Base-by-base conservation (phyloP, 2,329 filamentous ascomycete genomes). In the Blumeria hordei region DNA sequence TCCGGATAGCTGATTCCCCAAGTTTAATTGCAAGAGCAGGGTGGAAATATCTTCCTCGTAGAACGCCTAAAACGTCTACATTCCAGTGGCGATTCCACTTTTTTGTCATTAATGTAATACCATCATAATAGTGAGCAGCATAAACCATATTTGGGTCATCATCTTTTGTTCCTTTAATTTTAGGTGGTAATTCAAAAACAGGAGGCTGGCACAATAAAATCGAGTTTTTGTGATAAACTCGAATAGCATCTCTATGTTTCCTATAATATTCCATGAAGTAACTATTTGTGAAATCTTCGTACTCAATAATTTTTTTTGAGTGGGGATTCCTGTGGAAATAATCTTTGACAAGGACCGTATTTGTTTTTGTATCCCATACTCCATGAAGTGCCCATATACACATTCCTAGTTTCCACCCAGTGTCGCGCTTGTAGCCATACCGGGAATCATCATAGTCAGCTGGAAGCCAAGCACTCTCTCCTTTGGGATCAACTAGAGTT, bases 31-130 rank as follows among this genome's bases (percentile, higher is more conserved):
- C 92, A 64, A 98, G 90, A 0, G 86, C 86, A 11, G 92, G 92
- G 21, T 83, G 84, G 60, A 85, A 73, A 64, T 98, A 98, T 60
- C 82, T 83, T 11, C 92, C 92, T 49, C 92, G 82, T 45, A 98
- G 72, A 12, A 98, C 78, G 2, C 92, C 92, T 53, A 98, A 80
- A 4, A 98, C 86, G 65, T 98, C 92, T 7, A 98, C 84, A 61
- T 98, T 98, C 84, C 92, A 98, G 14, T 83, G 80, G 41, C 88
- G 83, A 65, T 96, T 98, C 92, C 92, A 98, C 67, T 94, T 94
- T 69, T 98, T 98, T 11, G 87, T 96, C 76, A 98, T 85, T 3
- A 98, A 73, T 0, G 92, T 98, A 55, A 98, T 83, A 10, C 92
- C 92, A 62, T 98, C 92, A 67, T 98, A 98, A 66, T 86, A 98